Base-by-base conservation (phyloP, 441 rosid species). In the Bruguiera hainesii region DNA sequence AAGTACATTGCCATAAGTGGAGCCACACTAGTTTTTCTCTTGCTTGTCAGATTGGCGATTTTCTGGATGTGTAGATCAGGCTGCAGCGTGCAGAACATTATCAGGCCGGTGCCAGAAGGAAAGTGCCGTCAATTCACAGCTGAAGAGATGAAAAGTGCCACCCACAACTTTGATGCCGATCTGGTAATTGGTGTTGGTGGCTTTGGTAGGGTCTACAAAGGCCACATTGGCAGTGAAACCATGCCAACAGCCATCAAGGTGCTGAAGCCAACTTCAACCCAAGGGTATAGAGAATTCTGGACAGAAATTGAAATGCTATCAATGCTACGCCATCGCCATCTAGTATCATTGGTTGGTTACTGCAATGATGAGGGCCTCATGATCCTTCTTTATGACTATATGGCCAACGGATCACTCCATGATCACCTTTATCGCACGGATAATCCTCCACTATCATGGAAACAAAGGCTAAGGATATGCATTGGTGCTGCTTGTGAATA, bases 121-220 rank as follows among this genome's bases (percentile, higher is more conserved):
- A 26, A 52, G 39, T 61, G 72, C 59, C 66, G 52, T 18, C 50
- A 4, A 8, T 68, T 68, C 28, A 61, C 66, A 25, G 65, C 65
- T 23, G 72, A 51, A 23, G 66, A 68, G 19, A 68, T 68, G 33
- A 61, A 58, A 61, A 51, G 61, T 26, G 66, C 72, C 31, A 52
- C 72, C 10, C 61, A 52, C 60, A 46, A 60, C 59, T 69, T 69
- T n/a, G 72, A 69, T 56, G 35, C 52, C 37, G 72, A 9, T 51
- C 52, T 69, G 2, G 28, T 61, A 51, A 69, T 69, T 15, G 72
- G 72, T 29, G 33, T 50, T 19, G 72, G 65, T 18, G 72, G 72
- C 1, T 61, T 68, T 61, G 72, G 72, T 28, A 51, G 72, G 61
- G 72, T 69, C 5, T 69, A 31, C 66, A 69, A 61, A 61, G 72